Evolutionary conservation across 495 filamentous ascomycete genomes (phyloP), one percentile per base, ranked within the genome.

Genomic region (Lasiosphaeria miniovina): DNA sequence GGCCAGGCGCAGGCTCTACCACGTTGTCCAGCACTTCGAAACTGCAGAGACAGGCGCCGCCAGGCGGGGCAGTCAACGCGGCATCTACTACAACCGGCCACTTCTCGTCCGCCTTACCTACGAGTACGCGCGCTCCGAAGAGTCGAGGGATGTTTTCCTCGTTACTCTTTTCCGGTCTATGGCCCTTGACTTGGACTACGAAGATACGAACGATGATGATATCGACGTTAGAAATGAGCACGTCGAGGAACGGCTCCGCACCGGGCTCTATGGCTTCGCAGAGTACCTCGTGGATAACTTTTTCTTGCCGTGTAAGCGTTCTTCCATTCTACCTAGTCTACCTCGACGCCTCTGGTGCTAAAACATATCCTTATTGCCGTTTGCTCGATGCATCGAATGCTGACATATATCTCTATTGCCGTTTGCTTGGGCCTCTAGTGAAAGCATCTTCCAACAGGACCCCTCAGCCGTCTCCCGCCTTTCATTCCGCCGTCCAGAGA

Each of bases 251-350:
- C 17, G 32, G 3, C 6, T 51, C 17, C 6, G 49, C 15, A 8
- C 49, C 17, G 49, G n/a, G 4, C 15, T 51, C 4, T 51, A 4
- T 6, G 3, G 7, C 49, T 51, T 51, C 32, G 49, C 49, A 32
- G 49, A 51, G n/a, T 51, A 51, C 32, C 15, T 51, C 4, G 4
- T 51, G n/a, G 49, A 51, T 51, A 51, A 51, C 49, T 51, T 51
- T 34, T 51, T 51, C 49, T 31, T 51, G 12, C 49, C 49, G 4
- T 51, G 49, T 51, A 51, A 51, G 49, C n/a, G n/a, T 32, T 31
- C 15, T 9, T 31, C 49, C 4, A 14, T 4, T 4, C 12, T 6
- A n/a, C 41, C 36, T 40, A 14, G 15, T 12, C 12, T 14, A 10
- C 15, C 15, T 40, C 36, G n/a, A n/a, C n/a, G n/a, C n/a, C n/a